These are phyloP conservation scores for Hyaloscypha finlandica DNA, from an alignment of 495 filamentous ascomycete genomes.

Conservation along the genomic window DNA sequence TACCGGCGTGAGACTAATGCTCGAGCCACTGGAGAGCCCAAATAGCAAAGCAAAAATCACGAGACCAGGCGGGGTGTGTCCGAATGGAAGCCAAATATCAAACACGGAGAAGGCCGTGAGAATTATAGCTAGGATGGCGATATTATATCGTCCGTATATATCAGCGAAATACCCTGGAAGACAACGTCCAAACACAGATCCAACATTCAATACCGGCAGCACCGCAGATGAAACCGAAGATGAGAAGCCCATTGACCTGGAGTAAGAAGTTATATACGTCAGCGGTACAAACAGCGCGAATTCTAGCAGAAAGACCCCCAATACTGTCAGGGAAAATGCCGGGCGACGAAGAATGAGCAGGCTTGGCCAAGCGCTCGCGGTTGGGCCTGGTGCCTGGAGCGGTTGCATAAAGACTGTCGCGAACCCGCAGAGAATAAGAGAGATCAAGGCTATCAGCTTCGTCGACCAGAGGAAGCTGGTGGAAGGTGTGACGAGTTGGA, in stretches of 20 bases:
- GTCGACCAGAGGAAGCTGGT: slow-evolving; percentile 72
- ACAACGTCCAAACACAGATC: slow-evolving; percentile 68
- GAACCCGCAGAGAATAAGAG: slow-evolving; percentile 51
- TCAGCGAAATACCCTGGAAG: slow-evolving; percentile 64
- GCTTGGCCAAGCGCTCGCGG: slow-evolving; percentile 49
- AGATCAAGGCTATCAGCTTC: slow-evolving; percentile 68
- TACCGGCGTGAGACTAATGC: slow-evolving; percentile 82
- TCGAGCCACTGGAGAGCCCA: slow-evolving; percentile 81
- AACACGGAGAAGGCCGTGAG: not conserved
- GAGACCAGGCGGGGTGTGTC: not conserved
- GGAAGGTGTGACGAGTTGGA: slow-evolving; percentile 56
- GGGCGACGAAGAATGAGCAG: slow-evolving; percentile 50
- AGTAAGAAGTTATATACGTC: slow-evolving; percentile 69
- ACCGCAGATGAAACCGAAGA: slow-evolving; percentile 47
- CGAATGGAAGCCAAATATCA: not conserved
- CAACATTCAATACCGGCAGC: slow-evolving; percentile 66
- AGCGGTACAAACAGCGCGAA: slow-evolving; percentile 73
- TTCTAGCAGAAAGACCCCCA: slow-evolving; percentile 68
- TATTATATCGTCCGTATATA: slow-evolving; percentile 61
- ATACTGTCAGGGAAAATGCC: slow-evolving; percentile 51
- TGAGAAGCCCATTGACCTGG: slow-evolving; percentile 43
- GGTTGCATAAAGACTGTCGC: slow-evolving; percentile 58
- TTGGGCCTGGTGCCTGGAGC: slow-evolving; percentile 43
- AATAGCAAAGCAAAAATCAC: slow-evolving; percentile 75
- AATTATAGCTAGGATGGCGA: slow-evolving; percentile 45